Evolutionary conservation across 169 alveolate species (phyloP), one percentile per base, ranked within the genome.

Genomic region (Miamiensis avidus): DNA sequence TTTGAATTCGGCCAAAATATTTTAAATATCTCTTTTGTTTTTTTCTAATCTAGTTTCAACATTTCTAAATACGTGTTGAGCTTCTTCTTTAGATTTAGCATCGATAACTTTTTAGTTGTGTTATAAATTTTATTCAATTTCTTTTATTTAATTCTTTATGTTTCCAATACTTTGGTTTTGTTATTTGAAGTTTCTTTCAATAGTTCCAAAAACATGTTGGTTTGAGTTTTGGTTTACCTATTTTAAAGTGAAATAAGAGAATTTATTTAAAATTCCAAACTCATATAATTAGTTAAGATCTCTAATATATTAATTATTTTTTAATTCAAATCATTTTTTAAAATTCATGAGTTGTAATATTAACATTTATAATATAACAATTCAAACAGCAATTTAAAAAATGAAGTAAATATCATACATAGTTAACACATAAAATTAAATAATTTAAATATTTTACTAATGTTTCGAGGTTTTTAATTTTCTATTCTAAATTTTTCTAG

Each of bases 21-120:
- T 79, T 72, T 79, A 34, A 11, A 79, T 49, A 64, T 79, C 84
- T 49, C 76, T 79, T 74, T 34, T 79, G 64, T 79, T 79, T 79
- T 72, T 79, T 25, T 79, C 74, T 0, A 79, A 11, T 64, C 64
- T 79, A 27, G 74, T 33, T 28, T 79, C 84, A 0, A 79, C 84
- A 29, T 49, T 79, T 79, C 84, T 79, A 11, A 29, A 65, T 29
- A 79, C 65, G 64, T 79, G 34, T 65, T 79, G 15, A 20, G 84
- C 65, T 11, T 49, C 76, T 49, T 79, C 84, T 31, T 49, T 79
- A 20, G 73, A 28, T 29, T 65, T 79, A 25, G 77, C 84, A 27
- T 79, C 84, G 0, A 33, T 29, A 29, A 32, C 15, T 16, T 79
- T 79, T 64, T 65, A 32, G 64, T 79, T 79, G 29, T 79, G 34